A percentile compares a stretch with the other conserved stretches of the same genome.
Evolutionary conservation across 305 asterid genomes (phyloP).

Genomic region (Vinca major): DNA sequence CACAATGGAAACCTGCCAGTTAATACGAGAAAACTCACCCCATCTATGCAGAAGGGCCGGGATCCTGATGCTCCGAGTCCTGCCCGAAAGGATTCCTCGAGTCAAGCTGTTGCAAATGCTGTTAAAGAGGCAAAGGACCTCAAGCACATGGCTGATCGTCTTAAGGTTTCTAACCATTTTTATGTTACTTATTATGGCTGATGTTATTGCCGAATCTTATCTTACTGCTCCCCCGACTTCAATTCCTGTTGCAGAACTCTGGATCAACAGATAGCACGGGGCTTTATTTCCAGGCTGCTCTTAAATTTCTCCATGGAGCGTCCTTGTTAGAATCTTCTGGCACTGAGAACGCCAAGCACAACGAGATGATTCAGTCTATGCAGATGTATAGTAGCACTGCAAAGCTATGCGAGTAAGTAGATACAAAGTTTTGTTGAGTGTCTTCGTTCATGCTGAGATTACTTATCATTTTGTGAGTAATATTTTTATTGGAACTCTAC

Average conservation of each 20-base stretch:
- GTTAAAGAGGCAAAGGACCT: conserved; percentile 90
- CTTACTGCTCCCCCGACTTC: conserved; percentile 15
- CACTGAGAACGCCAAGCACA: conserved; percentile 59
- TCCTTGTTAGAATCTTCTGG: conserved; percentile 73
- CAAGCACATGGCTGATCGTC: conserved; percentile 92
- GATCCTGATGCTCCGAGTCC: conserved; percentile 75
- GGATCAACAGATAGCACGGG: conserved; percentile 75
- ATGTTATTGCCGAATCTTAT: conserved; percentile 7
- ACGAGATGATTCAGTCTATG: conserved; percentile 59
- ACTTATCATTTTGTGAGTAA: neutral
- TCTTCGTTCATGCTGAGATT: neutral
- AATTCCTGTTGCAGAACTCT: conserved; percentile 46
- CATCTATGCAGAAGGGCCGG: conserved; percentile 39
- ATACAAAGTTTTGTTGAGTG: neutral
- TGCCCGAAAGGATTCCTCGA: conserved; percentile 68
- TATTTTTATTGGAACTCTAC: neutral
- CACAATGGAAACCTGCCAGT: conserved; percentile 21
- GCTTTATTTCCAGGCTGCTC: conserved; percentile 84
- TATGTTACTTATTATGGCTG: conserved; percentile 18
- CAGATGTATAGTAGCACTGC: conserved; percentile 95
- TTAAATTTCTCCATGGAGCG: conserved; percentile 93
- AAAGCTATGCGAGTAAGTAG: conserved; percentile 90
- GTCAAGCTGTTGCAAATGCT: conserved; percentile 72
- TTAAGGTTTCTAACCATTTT: conserved; percentile 31
- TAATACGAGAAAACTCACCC: conserved; percentile 27